Evolutionary conservation across 768 basidiomycete genomes (phyloP), one percentile per base, ranked within the genome.

Genomic region (Tylopilus sp.): DNA sequence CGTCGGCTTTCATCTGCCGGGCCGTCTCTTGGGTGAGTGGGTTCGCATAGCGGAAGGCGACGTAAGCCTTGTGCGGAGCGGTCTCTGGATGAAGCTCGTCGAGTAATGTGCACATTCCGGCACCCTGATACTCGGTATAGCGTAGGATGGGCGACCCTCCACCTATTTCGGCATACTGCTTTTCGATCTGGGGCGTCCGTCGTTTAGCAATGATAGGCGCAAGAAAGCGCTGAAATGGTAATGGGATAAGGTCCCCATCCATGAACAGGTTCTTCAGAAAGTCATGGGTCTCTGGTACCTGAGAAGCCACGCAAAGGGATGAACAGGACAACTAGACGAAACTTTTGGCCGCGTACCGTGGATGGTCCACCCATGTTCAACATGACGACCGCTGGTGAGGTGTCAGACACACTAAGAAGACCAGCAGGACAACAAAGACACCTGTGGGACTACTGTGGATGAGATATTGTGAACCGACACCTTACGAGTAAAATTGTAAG

Each of bases 301-400:
- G 42, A 26, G 40, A 62, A 45, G 42, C 14, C 14, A 48, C 13
- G 11, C 33, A 25, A 36, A 14, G 25, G 8, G 59, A 48, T 56
- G 50, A 56, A 45, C 48, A 17, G 4, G 37, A 7, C 24, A 36
- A 19, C 16, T 17, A 14, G 29, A 38, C 25, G 1, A 14, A 22
- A 41, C 24, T 45, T 34, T 26, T n/a, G 43, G 45, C 31, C 33
- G 74, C 83, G 62, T 64, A 93, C 92, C 52, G 92, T 95, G 46
- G 89, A 82, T 22, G 96, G 97, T 2, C 97, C 97, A 40, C 97
- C 97, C 97, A 99, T 99, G 72, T 98, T 99, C 75, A 99, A 77
- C 89, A 99, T 90, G 37, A 99, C 93, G 57, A 98, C 81, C 33
- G 89, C 96, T 84, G 50, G 19, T 2, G 43, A 79, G 44, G 29